Base-by-base conservation (phyloP, 176 grass and related monocot genomes). In the Eragrostis nindensis region DNA sequence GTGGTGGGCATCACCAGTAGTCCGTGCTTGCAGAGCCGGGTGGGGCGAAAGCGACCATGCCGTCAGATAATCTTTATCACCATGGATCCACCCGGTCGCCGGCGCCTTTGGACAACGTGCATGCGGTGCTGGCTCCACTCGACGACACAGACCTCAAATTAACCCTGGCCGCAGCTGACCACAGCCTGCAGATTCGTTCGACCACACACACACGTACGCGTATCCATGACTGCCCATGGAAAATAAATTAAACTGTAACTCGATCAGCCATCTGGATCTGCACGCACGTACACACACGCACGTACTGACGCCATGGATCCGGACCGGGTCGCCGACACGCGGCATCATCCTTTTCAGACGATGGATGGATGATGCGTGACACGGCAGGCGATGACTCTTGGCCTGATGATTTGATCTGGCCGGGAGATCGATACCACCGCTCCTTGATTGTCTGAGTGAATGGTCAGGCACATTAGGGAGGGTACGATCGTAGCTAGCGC, bases 1-100 rank as follows among this genome's bases (percentile, higher is more conserved):
- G 75, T n/a, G n/a, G n/a, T 79, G 67, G 46, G 45, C 68, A 55
- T 65, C 75, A 67, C 50, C n/a, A n/a, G n/a, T n/a, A n/a, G 9
- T 68, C 22, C 77, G 62, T 39, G 85, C 62, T 19, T 22, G 71
- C 64, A 30, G 64, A 45, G 54, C 62, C 16, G n/a, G 39, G 40
- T 8, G 1, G 3, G 17, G 0, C 30, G 75, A 84, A 79, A 84
- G 62, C 32, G 76, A 88, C 53, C 87, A 11, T 53, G 85, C 54
- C 9, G 69, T 65, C 86, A 84, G 86, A 88, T 74, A 75, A 62
- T 84, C 76, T 55, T 88, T 66, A 75, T 80, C 64, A 27, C 36
- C 81, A 75, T 41, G 49, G 60, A 50, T 61, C 30, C 17, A 30
- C 24, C 7, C 68, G 57, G 56, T 71, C 73, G 86, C 86, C 85